Evolutionary conservation across 495 filamentous ascomycete genomes (phyloP), one percentile per base, ranked within the genome.

Genomic region (Penicillium turbatum): DNA sequence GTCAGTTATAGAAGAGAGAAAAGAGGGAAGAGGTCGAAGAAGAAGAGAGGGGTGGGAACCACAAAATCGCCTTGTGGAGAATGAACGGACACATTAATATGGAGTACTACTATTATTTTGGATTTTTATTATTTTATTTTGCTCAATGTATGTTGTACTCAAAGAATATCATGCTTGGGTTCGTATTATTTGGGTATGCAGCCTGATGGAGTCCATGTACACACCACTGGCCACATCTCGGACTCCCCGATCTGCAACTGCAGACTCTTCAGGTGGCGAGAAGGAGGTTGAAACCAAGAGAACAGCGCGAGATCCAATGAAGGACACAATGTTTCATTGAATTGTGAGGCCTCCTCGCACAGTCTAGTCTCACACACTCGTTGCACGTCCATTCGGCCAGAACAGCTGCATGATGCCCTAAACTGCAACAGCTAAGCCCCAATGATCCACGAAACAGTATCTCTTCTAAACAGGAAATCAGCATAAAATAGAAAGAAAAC

Each of bases 401-500:
- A 57, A 54, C 38, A 54, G 53, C 55, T 66, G 63, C 63, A 66
- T 37, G 57, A 57, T 64, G 61, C 63, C 55, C 58, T 52, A 66
- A 66, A 66, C 61, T 64, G 63, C 61, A 64, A 63, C 54, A 57
- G 61, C 63, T 64, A 64, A 66, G 63, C 63, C 63, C 63, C 63
- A 39, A 56, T 56, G 55, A 66, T 65, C 62, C 59, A 59, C 48
- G 55, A 54, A 63, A 60, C 43, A 42, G 39, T 37, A 38, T 24
- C 32, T 5, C 32, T n/a, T 35, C 44, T 31, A 29, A 41, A 31
- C 32, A 11, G 19, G 29, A 26, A 16, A 47, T 15, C 13, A n/a
- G 19, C 21, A 21, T 35, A n/a, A 13, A 34, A 27, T 1, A 41
- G 32, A 24, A 10, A 51, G 11, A 41, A 34, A 43, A 34, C 2